phyloP scores from a whole-genome alignment of 202 grass and related monocot genomes.

The Alloteropsis angusta region DNA sequence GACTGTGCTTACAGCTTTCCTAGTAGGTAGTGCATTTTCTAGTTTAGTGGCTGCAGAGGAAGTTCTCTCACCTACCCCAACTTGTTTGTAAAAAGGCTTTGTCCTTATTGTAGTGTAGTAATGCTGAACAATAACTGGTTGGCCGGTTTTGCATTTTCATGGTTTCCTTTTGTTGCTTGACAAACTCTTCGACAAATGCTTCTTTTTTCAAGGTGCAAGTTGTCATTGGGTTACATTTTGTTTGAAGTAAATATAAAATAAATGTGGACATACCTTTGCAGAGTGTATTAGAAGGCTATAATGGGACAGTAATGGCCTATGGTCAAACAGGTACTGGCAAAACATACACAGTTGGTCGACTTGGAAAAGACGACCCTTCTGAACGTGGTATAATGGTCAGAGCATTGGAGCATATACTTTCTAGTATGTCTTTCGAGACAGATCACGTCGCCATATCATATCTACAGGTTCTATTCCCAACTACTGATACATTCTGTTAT shows the following conservation, averaged over 20 bases:
- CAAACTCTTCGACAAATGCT: not conserved
- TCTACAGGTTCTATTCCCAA: slow-evolving; percentile 55
- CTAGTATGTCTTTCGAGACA: slow-evolving; percentile 38
- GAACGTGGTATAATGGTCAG: slow-evolving; percentile 94
- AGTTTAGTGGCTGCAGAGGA: not conserved
- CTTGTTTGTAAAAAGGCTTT: not conserved
- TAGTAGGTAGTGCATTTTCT: not conserved
- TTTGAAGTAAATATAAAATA: slow-evolving; percentile 26
- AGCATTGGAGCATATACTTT: slow-evolving; percentile 82
- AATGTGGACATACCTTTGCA: slow-evolving; percentile 41
- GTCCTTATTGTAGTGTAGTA: not conserved
- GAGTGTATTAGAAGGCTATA: slow-evolving; percentile 98
- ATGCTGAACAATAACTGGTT: not conserved
- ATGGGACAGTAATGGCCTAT: slow-evolving; percentile 99
- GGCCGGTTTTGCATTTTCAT: not conserved
- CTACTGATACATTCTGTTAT: not conserved
- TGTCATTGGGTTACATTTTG: not conserved
- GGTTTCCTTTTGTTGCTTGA: not conserved
- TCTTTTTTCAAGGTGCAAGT: not conserved
- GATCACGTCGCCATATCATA: slow-evolving; percentile 72
- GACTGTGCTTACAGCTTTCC: not conserved
- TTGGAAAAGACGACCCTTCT: slow-evolving; percentile 88
- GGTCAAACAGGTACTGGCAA: slow-evolving; percentile 98
- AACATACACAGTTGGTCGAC: slow-evolving; percentile 84
- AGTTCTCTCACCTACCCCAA: not conserved